Evolutionary conservation across 2,329 filamentous ascomycete species (phyloP).

Genomic region (Cryphonectria naterciae): DNA sequence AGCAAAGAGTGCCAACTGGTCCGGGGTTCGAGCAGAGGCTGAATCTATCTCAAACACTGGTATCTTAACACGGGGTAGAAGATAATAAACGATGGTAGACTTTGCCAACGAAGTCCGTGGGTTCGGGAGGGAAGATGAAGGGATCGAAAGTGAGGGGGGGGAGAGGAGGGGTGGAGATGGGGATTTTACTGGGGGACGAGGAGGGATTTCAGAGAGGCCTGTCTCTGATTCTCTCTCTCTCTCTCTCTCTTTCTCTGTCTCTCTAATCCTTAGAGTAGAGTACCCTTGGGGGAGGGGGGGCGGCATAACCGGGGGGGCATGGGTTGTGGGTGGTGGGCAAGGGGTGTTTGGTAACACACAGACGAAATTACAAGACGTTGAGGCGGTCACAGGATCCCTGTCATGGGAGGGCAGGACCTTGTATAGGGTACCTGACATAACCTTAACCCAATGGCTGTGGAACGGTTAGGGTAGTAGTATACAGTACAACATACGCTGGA

Average conservation of each 20-base stretch:
- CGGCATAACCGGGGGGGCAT: background rate
- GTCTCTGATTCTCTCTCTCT: slow-evolving; percentile 3
- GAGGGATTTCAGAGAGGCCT: slow-evolving; percentile 18
- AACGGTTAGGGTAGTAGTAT: background rate
- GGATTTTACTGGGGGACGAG: background rate
- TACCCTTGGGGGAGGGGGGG: too few relatives aligned
- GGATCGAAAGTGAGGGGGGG: slow-evolving; percentile 27
- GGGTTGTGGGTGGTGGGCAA: slow-evolving; percentile 10
- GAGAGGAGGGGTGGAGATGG: slow-evolving; percentile 23
- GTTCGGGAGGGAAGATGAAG: slow-evolving; percentile 21
- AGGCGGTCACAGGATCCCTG: slow-evolving; percentile 14
- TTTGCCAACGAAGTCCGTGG: slow-evolving; percentile 61
- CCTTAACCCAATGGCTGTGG: background rate
- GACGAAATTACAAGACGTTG: slow-evolving; percentile 26
- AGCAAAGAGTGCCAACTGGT: slow-evolving; percentile 36
- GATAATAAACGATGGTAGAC: slow-evolving; percentile 39
- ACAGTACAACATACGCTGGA: background rate
- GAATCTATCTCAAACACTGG: slow-evolving; percentile 28
- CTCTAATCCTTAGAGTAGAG: background rate
- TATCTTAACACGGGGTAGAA: slow-evolving; percentile 32
- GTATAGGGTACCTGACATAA: background rate
- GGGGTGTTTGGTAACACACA: slow-evolving; percentile 21
- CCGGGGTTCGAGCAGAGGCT: slow-evolving; percentile 17
- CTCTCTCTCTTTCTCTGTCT: slow-evolving; percentile 4
- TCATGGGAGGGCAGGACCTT: slow-evolving; percentile 6